Percentiles rank a stretch among this genome's conserved stretches.
Evolutionary conservation across 2,329 filamentous ascomycete species (phyloP).

Genomic region (Alternaria atra): DNA sequence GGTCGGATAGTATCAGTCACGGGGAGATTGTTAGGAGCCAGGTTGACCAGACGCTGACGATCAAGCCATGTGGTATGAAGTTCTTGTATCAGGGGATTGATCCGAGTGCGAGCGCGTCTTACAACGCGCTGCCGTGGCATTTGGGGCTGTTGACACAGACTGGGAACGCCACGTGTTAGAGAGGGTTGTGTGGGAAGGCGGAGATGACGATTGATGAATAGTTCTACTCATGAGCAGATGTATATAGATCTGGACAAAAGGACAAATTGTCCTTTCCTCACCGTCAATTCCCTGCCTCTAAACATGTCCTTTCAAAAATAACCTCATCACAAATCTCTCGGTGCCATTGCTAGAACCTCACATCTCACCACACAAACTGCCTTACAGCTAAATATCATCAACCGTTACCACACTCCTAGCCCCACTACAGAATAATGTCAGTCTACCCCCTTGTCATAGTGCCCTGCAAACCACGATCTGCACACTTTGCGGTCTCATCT

Average conservation of each 20-base stretch:
- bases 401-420: neutral
- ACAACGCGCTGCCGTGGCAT: constrained; percentile 52
- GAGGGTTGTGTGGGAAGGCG: neutral
- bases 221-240: neutral
- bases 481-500: constrained; percentile 6
- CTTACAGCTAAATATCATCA: neutral
- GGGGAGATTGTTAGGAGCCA: constrained; percentile 47
- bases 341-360: neutral
- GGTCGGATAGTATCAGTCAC: constrained; percentile 53
- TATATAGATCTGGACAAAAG: neutral
- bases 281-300: neutral
- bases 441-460: neutral
- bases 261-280: neutral
- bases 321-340: no score
- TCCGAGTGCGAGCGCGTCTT: constrained; percentile 40
- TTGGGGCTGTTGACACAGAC: constrained; percentile 46
- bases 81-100: constrained; percentile 54
- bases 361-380: neutral
- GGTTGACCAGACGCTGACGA: constrained; percentile 51
- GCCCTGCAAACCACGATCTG: neutral
- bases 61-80: constrained; percentile 45
- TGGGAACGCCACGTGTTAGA: constrained; percentile 2
- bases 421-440: neutral
- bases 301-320: no score
- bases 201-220: neutral